phyloP scores from a whole-genome alignment of 1,284 basidiomycete genomes.

The Ceratobasidium sp. region DNA sequence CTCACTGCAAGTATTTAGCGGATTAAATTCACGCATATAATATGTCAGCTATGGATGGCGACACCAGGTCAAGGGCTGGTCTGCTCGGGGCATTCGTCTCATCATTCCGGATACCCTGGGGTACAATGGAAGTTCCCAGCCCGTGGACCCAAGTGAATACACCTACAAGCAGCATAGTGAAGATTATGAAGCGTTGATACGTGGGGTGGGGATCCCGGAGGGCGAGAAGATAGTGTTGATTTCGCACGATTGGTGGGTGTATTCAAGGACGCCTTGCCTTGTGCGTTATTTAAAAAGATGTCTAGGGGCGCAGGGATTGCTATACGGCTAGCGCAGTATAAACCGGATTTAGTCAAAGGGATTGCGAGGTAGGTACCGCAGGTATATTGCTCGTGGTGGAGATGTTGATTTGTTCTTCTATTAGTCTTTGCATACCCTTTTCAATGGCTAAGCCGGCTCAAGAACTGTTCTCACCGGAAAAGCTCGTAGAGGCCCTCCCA shows the following conservation, averaged over 20 bases:
- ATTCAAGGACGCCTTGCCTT: neutral
- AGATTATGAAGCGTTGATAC: conserved; percentile 27
- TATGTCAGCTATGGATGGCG: conserved; percentile 36
- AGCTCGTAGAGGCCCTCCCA: neutral
- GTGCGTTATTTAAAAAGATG: neutral
- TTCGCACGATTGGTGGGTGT: conserved; percentile 36
- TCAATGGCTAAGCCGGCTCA: neutral
- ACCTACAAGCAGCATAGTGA: conserved; percentile 20
- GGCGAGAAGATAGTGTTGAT: conserved; percentile 37
- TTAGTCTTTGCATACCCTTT: conserved; percentile 34
- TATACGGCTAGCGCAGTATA: conserved; percentile 22
- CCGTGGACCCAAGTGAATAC: conserved; percentile 38
- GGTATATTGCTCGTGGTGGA: neutral
- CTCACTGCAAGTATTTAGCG: too few relatives aligned
- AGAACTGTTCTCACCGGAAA: conserved; percentile 13
- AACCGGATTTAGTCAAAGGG: conserved; percentile 36
- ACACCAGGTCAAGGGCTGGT: conserved; percentile 44
- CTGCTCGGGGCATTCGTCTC: conserved; percentile 38
- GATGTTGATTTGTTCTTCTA: neutral
- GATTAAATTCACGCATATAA: neutral
- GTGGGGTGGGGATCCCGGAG: conserved; percentile 14
- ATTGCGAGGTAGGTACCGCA: conserved; percentile 11
- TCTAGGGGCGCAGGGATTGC: conserved; percentile 29
- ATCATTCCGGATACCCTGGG: conserved; percentile 42
- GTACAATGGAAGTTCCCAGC: conserved; percentile 40